Percentiles rank a stretch among this genome's conserved stretches.
These are phyloP conservation scores for Hypomontagnella monticulosa DNA, from an alignment of 495 filamentous ascomycete genomes.

Conservation along the genomic window DNA sequence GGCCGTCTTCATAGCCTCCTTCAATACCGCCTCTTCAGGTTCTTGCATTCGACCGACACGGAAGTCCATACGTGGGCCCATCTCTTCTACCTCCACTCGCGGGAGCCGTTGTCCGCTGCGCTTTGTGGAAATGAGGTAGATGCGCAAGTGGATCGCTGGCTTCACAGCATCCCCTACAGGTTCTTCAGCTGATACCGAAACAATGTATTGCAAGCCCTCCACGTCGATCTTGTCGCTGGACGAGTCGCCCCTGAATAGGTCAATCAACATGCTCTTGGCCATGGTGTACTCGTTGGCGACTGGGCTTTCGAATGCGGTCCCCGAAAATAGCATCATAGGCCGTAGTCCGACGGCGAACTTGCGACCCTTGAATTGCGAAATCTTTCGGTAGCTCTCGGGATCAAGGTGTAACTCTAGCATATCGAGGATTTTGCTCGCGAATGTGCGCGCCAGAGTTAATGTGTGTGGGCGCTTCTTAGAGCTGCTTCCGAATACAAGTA, in stretches of 20 bases:
- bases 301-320: constrained; percentile 82
- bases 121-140: constrained; percentile 85
- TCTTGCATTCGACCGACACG: constrained; percentile 81
- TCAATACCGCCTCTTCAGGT: constrained; percentile 78
- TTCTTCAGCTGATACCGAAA: constrained; percentile 83
- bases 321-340: constrained; percentile 87
- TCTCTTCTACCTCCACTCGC: constrained; percentile 91
- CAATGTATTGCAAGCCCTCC: constrained; percentile 89
- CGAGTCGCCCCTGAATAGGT: constrained; percentile 79
- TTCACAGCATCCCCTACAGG: constrained; percentile 59
- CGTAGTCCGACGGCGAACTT: constrained; percentile 85
- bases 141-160: constrained; percentile 81
- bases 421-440: constrained; percentile 85
- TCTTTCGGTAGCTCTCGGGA: constrained; percentile 67
- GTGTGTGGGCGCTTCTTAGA: constrained; percentile 94
- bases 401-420: constrained; percentile 91
- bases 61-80: constrained; percentile 95
- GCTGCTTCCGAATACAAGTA: constrained; percentile 78
- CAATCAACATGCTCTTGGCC: constrained; percentile 85
- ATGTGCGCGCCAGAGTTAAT: constrained; percentile 83
- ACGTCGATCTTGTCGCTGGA: constrained; percentile 84
- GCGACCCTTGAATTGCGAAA: constrained; percentile 82
- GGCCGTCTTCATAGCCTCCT: constrained; percentile 89
- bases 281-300: constrained; percentile 78
- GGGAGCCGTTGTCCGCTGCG: constrained; percentile 86